Conservation (phyloP, 1,284 basidiomycete species). For the Trichosporon faecale region DNA sequence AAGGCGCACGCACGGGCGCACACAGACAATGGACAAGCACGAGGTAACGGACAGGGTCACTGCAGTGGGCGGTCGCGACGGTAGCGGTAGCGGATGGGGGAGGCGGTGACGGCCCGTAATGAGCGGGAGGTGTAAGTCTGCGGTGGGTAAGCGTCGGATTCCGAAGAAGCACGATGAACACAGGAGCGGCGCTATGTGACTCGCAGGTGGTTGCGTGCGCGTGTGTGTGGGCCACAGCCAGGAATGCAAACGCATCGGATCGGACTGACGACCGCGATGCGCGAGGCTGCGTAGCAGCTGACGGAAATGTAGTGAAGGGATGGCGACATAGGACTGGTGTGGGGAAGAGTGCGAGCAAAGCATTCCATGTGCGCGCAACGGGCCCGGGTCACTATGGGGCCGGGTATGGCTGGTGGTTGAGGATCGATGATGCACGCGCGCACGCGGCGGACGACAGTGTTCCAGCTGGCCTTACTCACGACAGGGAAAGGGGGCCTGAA, state of each 20-base stretch:
- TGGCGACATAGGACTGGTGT: background rate
- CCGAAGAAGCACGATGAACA: constrained; percentile 4
- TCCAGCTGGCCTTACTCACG: background rate
- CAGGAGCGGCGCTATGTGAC: background rate
- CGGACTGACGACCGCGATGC: background rate
- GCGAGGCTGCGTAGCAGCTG: background rate
- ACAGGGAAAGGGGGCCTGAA: background rate
- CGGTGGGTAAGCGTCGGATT: background rate
- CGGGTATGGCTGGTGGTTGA: background rate
- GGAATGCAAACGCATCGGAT: background rate
- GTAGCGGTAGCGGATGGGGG: background rate
- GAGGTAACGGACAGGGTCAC: background rate
- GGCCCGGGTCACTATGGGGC: background rate
- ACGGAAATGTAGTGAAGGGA: background rate
- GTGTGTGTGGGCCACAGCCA: background rate
- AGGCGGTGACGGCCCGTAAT: background rate
- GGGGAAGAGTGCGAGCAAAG: background rate
- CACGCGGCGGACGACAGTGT: background rate
- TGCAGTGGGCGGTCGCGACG: background rate
- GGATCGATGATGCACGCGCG: background rate
- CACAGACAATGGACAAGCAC: constrained; percentile 2
- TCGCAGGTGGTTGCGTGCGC: background rate
- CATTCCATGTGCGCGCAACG: background rate
- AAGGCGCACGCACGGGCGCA: constrained; percentile 7
- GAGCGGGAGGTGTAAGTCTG: background rate